These are phyloP conservation scores for Tilletiaria anomala DNA, from an alignment of 1,284 basidiomycete species.

Conservation along the genomic window DNA sequence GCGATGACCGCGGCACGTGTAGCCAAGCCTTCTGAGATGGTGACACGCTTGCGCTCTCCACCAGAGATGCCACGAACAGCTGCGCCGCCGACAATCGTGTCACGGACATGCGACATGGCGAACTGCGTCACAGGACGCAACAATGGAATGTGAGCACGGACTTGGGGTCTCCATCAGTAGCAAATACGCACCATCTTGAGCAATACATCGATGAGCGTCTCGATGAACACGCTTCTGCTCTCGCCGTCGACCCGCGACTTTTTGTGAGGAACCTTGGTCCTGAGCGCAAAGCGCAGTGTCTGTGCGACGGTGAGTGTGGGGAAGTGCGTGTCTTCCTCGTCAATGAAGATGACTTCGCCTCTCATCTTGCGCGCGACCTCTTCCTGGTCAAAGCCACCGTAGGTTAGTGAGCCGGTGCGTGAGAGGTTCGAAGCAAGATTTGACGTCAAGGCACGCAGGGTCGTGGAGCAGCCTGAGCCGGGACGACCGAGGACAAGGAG, in stretches of 20 bases:
- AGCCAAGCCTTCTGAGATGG: conserved; percentile 20
- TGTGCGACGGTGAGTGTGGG: conserved; percentile 26
- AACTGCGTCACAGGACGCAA: conserved; percentile 14
- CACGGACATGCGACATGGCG: conserved; percentile 26
- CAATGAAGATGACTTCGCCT: conserved; percentile 15
- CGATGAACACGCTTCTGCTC: conserved; percentile 16
- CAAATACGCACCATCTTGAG: too few relatives aligned
- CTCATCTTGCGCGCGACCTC: conserved; percentile 16
- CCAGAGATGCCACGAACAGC: conserved; percentile 26
- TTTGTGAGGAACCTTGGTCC: conserved; percentile 18
- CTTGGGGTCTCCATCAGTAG: background rate
- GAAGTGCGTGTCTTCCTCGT: conserved; percentile 26
- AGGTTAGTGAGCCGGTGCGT: conserved; percentile 18
- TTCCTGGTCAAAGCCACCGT: conserved; percentile 13
- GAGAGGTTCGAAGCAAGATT: conserved; percentile 1
- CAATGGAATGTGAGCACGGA: background rate
- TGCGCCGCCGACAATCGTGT: conserved; percentile 29
- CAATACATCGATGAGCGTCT: conserved; percentile 17
- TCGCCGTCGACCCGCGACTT: conserved; percentile 11
- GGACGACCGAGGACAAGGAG: conserved; percentile 29
- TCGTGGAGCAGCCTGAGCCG: conserved; percentile 23
- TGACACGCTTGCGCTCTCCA: conserved; percentile 26
- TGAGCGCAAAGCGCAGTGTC: conserved; percentile 18
- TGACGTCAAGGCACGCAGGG: conserved; percentile 19
- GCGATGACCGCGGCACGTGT: conserved; percentile 16